These are phyloP conservation scores for Dendrobium chrysotoxum DNA, from an alignment of 106 monocot genomes.

Conservation along the genomic window DNA sequence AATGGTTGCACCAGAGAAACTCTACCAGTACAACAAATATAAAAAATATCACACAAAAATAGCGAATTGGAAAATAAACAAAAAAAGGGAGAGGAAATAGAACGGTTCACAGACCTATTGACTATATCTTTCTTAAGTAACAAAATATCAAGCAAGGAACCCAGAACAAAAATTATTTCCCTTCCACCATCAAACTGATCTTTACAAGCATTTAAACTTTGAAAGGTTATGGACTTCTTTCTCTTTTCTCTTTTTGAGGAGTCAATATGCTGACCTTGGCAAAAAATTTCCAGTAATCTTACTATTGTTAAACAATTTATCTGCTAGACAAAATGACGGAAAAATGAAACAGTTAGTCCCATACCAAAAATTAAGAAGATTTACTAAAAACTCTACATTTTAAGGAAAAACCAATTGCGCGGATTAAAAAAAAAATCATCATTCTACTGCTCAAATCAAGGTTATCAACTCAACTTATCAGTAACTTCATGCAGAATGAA, in stretches of 20 bases:
- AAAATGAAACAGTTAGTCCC: not conserved
- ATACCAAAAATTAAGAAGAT: not conserved
- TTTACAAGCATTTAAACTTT: slow-evolving; percentile 8
- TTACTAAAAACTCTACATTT: not conserved
- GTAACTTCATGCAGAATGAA: not conserved
- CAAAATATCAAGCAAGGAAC: slow-evolving; percentile 75
- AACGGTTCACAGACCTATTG: slow-evolving; percentile 43
- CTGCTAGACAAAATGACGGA: slow-evolving; percentile 25
- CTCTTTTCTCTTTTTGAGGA: slow-evolving; percentile 35
- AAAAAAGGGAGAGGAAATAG: not conserved
- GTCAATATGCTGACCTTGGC: slow-evolving; percentile 10
- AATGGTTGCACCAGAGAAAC: slow-evolving; percentile 48
- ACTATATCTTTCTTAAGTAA: slow-evolving; percentile 64
- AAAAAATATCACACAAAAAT: not conserved
- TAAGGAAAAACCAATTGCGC: not conserved
- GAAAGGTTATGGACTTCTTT: slow-evolving; percentile 17
- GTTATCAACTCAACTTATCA: not conserved
- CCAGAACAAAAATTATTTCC: slow-evolving; percentile 28
- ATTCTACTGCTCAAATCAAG: not conserved
- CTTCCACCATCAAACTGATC: slow-evolving; percentile 20
- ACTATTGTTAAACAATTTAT: slow-evolving; percentile 40
- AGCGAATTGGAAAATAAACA: not conserved
- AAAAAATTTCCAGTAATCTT: slow-evolving; percentile 40
- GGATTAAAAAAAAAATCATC: too few relatives aligned
- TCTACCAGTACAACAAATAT: slow-evolving; percentile 28